Evolutionary conservation across 83 land plant genomes (phyloP), one percentile per base, ranked within the genome.

Genomic region (Thuja plicata): DNA sequence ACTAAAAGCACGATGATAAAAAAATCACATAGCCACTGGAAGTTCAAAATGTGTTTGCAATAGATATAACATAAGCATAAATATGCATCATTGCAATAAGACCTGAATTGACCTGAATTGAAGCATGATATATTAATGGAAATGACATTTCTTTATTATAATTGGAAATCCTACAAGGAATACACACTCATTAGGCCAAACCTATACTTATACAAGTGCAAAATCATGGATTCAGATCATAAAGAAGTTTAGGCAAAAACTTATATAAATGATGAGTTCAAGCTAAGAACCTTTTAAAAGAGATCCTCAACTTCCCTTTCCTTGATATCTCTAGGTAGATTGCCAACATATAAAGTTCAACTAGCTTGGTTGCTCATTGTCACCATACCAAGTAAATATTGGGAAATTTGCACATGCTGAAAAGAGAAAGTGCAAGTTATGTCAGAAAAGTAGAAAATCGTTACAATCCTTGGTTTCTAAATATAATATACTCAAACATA

Each of bases 301-400:
- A 95, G 35, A 87, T 95, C 96, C 86, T 95, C 94, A 19, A 95
- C 91, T 91, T 95, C 96, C 70, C 92, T 87, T 91, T 94, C 93
- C 34, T 95, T 91, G 21, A 89, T 91, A 81, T 95, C 96, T 1
- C 93, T 95, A 21, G 96, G 96, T 16, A 95, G 92, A 84, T 95
- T 95, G 21, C 95, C 96, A 50, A 95, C 96, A 84, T 95, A 95
- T 35, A 95, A 77, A 0, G 95, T 95, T 27, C 94, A 77, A 73
- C 90, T 88, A 3, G 87, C 88, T 30, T 93, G 91, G 57, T 92
- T 86, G 37, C 92, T 91, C 95, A 92, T 94, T 37, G 38, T 84
- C 60, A 45, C 34, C 46, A 12, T 45, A 12, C 85, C 48, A 46
- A 82, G n/a, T 46, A 82, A 82, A 82, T 45, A 10, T 46, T 35